Evolutionary conservation across 306 rosid genomes (phyloP).

Genomic region (Gillenia trifoliata): DNA sequence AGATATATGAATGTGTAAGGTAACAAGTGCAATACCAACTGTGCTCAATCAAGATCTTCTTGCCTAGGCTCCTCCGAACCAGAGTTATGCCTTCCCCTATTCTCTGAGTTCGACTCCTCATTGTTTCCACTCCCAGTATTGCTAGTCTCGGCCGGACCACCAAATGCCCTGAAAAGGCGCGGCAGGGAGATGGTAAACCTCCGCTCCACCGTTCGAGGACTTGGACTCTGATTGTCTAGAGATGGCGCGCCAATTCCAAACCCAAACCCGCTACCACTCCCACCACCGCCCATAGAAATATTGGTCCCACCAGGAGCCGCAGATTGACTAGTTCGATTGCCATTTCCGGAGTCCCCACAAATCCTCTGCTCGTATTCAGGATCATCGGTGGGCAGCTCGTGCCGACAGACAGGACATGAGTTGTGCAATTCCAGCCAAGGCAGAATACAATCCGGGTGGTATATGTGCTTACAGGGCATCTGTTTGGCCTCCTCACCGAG

Average conservation of each 20-base stretch:
- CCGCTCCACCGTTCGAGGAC: constrained; percentile 42
- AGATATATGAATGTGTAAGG: not conserved
- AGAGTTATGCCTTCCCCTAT: constrained; percentile 58
- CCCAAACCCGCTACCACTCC: constrained; percentile 17
- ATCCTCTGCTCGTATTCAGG: constrained; percentile 67
- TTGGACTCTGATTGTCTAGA: constrained; percentile 26
- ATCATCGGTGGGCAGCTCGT: constrained; percentile 88
- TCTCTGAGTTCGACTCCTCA: constrained; percentile 53
- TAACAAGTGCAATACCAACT: constrained; percentile 37
- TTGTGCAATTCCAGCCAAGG: constrained; percentile 92
- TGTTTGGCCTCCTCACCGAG: constrained; percentile 65
- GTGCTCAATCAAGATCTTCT: constrained; percentile 83
- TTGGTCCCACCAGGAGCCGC: constrained; percentile 21
- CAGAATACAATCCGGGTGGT: constrained; percentile 70
- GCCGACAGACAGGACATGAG: constrained; percentile 91
- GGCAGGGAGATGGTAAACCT: constrained; percentile 69
- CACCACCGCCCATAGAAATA: constrained; percentile 26
- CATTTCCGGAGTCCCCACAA: constrained; percentile 22
- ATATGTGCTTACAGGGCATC: constrained; percentile 88
- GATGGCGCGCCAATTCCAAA: constrained; percentile 16
- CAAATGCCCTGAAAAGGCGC: constrained; percentile 43
- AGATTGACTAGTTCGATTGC: constrained; percentile 31
- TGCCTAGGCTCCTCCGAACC: constrained; percentile 81
- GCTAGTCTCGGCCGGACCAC: constrained; percentile 61
- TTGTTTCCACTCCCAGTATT: constrained; percentile 50